Evolutionary conservation across 192 early-diverging fungal genomes (phyloP), one percentile per base, ranked within the genome.

Genomic region (Coemansia sp.): DNA sequence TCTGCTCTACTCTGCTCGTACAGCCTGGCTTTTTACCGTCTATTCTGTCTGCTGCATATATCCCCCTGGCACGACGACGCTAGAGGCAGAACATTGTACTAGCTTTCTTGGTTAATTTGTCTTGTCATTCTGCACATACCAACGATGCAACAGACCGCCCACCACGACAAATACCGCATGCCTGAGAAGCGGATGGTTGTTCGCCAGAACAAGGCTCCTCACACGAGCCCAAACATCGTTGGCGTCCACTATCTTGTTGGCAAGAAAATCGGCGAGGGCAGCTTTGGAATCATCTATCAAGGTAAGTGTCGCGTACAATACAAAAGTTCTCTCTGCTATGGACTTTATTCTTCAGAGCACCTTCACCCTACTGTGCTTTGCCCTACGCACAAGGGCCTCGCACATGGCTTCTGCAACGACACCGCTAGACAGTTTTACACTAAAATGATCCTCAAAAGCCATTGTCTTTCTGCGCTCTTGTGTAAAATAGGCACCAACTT

Each of bases 251-350:
- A 92, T 76, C 92, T 90, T 73, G 94, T 98, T 42, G 95, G 94
- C 50, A 93, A 90, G 78, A 95, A 94, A 83, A 94, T 99, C 84
- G 97, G 96, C 42, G 96, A 98, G 77, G 97, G 97, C 44, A 93
- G 91, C 72, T 99, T 99, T 88, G 97, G 97, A 57, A 91, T 97
- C 83, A 97, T 99, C 68, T 98, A 97, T 77, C 95, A 99, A 90
- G 97, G 97, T 95, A 82, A 58, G 71, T 50, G 46, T 12, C 25
- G 55, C 39, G 56, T 40, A 25, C 11, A 39, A 58, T 5, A 20
- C 19, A 22, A 11, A n/a, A 53, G 20, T 7, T 6, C 5, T 22
- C 50, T 32, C 2, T 32, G 32, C 32, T 32, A 32, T 32, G 32
- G 32, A 4, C 32, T 32, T 32, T 32, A 32, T 32, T 32, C 32